Evolutionary conservation across 2,329 filamentous ascomycete species (phyloP).

Genomic region (Fusarium sp.): DNA sequence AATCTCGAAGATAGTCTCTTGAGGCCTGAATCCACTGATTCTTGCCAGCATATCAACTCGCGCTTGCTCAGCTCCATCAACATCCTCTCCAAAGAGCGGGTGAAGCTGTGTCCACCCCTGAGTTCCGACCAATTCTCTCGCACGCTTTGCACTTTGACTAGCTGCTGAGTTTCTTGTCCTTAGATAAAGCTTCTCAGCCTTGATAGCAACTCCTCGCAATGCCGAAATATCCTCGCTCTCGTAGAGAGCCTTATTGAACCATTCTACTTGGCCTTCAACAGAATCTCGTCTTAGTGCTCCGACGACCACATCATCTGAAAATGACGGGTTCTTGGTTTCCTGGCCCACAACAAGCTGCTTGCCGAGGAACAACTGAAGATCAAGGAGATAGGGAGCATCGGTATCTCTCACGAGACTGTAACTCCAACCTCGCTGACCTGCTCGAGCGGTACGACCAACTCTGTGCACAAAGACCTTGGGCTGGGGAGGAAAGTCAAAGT

Average conservation of each 20-base stretch:
- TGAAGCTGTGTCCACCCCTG: conserved; percentile 83
- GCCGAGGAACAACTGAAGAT: conserved; percentile 95
- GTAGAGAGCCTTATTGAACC: conserved; percentile 82
- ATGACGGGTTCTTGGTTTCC: conserved; percentile 74
- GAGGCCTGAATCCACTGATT: conserved; percentile 89
- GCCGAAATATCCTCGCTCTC: conserved; percentile 81
- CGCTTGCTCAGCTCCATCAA: conserved; percentile 76
- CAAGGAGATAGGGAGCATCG: conserved; percentile 92
- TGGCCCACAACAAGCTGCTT: conserved; percentile 84
- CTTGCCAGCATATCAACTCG: conserved; percentile 89
- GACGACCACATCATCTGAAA: conserved; percentile 86
- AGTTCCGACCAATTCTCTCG: conserved; percentile 81
- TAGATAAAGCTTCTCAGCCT: conserved; percentile 94
- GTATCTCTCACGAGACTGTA: conserved; percentile 92
- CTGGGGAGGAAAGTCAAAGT: conserved; percentile 97
- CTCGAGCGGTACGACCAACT: conserved; percentile 95
- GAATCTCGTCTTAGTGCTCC: conserved; percentile 81
- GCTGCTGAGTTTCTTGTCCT: conserved; percentile 93
- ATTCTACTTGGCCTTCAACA: conserved; percentile 84
- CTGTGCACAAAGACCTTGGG: conserved; percentile 97
- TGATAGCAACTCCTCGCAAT: conserved; percentile 81
- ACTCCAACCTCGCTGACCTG: conserved; percentile 92
- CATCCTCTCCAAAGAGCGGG: conserved; percentile 82
- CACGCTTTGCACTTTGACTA: conserved; percentile 88
- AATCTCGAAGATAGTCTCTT: conserved; percentile 97